A percentile compares a stretch with the other conserved stretches of the same genome.
Conservation (phyloP, 2,329 filamentous ascomycete species). For the Verticillium dahliae region DNA sequence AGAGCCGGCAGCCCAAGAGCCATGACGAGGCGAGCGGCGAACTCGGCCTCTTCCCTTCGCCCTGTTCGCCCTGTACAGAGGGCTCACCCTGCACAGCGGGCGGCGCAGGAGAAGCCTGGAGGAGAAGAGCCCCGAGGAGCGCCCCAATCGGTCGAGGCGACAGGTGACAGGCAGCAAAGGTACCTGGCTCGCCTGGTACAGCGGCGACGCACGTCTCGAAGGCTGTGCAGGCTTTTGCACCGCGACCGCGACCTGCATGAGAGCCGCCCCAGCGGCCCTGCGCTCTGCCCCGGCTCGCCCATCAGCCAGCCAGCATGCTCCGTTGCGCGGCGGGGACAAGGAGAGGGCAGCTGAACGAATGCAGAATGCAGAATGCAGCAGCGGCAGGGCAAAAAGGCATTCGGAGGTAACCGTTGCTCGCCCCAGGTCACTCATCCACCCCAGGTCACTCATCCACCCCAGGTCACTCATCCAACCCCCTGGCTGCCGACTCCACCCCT, state of each 20-base stretch:
- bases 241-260: not conserved
- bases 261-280: not conserved
- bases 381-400: not conserved
- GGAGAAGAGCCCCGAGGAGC: not conserved
- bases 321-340: too few species aligned
- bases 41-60: not conserved
- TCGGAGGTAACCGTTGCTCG: not conserved
- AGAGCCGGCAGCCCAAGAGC: too few species aligned
- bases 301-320: too few species aligned
- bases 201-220: not conserved
- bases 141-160: not conserved
- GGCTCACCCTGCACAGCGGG: not conserved
- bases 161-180: not conserved
- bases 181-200: too few species aligned
- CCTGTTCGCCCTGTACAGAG: not conserved
- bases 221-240: not conserved
- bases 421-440: not conserved
- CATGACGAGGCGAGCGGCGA: not conserved
- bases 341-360: not conserved
- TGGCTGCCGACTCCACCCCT: not conserved
- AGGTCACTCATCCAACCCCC: not conserved
- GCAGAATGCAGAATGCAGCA: not conserved
- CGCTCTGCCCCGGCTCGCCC: too few species aligned
- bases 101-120: not conserved
- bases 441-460: not conserved